These are phyloP conservation scores for Boletus tomentosulus DNA, from an alignment of 768 basidiomycete genomes.

Conservation along the genomic window DNA sequence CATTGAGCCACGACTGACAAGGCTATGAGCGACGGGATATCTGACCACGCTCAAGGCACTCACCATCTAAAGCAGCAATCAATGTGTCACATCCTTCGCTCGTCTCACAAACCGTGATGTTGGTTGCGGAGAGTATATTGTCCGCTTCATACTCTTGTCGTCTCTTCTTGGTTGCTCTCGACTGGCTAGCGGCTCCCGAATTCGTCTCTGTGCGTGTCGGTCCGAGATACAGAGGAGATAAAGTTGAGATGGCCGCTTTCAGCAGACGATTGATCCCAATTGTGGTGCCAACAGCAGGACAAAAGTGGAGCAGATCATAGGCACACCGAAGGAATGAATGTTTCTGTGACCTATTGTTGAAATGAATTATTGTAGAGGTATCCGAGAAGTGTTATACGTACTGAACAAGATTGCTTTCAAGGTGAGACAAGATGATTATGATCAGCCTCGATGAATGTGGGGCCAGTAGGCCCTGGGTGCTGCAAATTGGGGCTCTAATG, in stretches of 20 bases:
- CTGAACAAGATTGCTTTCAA: conserved; percentile 54
- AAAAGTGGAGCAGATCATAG: conserved; percentile 38
- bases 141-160: conserved; percentile 71
- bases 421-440: conserved; percentile 49
- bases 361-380: conserved; percentile 2
- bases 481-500: conserved; percentile 24
- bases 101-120: conserved; percentile 46
- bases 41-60: conserved; percentile 9
- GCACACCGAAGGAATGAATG: conserved; percentile 45
- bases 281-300: conserved; percentile 44
- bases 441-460: conserved; percentile 54
- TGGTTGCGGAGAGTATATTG: conserved; percentile 55
- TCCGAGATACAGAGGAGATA: conserved; percentile 46
- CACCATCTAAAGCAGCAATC: conserved; percentile 57
- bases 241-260: conserved; percentile 46
- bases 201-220: conserved; percentile 30
- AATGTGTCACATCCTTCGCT: conserved; percentile 49
- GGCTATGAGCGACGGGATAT: conserved; percentile 1
- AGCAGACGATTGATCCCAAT: conserved; percentile 50
- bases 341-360: conserved; percentile 32
- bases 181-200: conserved; percentile 23
- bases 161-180: conserved; percentile 64
- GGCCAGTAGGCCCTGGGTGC: conserved; percentile 50
- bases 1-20: conserved; percentile 46
- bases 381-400: conserved; percentile 28